These are phyloP conservation scores for Scolecobasidium constrictum DNA, from an alignment of 2,329 filamentous ascomycete species.

Conservation along the genomic window DNA sequence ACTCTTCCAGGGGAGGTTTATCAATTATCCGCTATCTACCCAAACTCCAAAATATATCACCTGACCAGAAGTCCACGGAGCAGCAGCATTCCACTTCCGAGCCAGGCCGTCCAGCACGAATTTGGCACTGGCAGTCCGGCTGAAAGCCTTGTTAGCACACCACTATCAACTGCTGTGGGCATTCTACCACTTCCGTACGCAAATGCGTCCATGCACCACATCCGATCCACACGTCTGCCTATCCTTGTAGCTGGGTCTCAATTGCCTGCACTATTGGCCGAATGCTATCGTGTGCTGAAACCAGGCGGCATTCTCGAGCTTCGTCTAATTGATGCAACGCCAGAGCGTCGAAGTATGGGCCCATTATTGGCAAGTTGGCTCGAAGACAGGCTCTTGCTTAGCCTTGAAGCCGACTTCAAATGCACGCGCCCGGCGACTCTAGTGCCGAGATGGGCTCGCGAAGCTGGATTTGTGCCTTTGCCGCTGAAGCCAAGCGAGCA, in stretches of 20 bases:
- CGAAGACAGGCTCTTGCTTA: conserved; percentile 47
- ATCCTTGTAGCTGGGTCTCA: conserved; percentile 45
- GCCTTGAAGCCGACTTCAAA: conserved; percentile 47
- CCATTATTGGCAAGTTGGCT: conserved; percentile 50
- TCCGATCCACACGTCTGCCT: conserved; percentile 39
- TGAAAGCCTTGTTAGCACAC: conserved; percentile 8
- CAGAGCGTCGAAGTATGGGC: conserved; percentile 44
- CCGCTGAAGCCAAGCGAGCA: not conserved
- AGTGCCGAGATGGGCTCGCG: conserved; percentile 48
- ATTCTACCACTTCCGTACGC: conserved; percentile 41
- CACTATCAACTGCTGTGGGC: conserved; percentile 22
- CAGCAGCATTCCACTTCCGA: conserved; percentile 18
- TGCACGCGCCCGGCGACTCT: conserved; percentile 49
- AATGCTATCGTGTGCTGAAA: conserved; percentile 45
- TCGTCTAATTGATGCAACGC: conserved; percentile 52
- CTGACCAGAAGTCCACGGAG: conserved; percentile 21
- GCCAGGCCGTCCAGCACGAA: conserved; percentile 15
- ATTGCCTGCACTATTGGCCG: conserved; percentile 44
- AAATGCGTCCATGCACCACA: conserved; percentile 22
- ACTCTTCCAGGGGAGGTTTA: conserved; percentile 28
- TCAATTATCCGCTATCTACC: conserved; percentile 32
- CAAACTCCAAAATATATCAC: conserved; percentile 24
- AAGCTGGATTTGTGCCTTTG: conserved; percentile 16
- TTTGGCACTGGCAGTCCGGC: not conserved
- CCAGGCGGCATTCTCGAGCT: conserved; percentile 47